Base-by-base conservation (phyloP, 2,329 filamentous ascomycete genomes). In the Rhinocladiella mackenziei region DNA sequence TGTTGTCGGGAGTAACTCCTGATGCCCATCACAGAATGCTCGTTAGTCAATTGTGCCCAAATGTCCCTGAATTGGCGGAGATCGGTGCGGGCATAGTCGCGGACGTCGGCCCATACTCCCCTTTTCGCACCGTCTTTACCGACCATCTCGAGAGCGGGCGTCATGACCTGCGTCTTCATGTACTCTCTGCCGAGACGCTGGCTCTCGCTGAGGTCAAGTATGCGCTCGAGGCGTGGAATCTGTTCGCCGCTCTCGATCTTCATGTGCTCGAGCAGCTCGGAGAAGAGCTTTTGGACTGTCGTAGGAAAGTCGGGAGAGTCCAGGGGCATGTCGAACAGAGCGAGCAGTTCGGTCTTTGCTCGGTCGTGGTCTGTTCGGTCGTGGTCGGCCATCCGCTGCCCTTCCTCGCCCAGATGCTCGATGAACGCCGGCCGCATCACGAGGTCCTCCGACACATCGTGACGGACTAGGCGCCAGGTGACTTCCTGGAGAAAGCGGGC, bases 381-480 rank as follows among this genome's bases (percentile, higher is more conserved):
- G 25, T 54, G 53, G 11, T 52, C 43, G 29, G 51, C 49, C 50
- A 53, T 53, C 1, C 44, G 30, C 9, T 29, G 9, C n/a, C 53
- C 53, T 23, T 39, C 30, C 1, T 29, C 19, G 19, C 51, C 51
- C 2, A 56, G 39, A 23, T 50, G 30, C n/a, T 30, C 23, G 23
- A 49, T 33, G 44, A 56, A 54, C 5, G 53, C 53, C 1, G 53
- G 51, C 8, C 53, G 48, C 53, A 56, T 54, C 15, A 56, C 41
- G 3, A 56, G 23, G 25, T 56, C 53, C 37, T 56, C 53, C 8
- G 51, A 56, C 13, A 56, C 35, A 34, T 56, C 53, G 36, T 56
- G 53, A 2, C 53, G 51, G 34, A 56, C 47, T 3, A 56, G 46
- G 17, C 48, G 53, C 48, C 48, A 52, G 19, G 48, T 48, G 32